Base-by-base conservation (phyloP, 345 rosid species). In the Dimocarpus longan region DNA sequence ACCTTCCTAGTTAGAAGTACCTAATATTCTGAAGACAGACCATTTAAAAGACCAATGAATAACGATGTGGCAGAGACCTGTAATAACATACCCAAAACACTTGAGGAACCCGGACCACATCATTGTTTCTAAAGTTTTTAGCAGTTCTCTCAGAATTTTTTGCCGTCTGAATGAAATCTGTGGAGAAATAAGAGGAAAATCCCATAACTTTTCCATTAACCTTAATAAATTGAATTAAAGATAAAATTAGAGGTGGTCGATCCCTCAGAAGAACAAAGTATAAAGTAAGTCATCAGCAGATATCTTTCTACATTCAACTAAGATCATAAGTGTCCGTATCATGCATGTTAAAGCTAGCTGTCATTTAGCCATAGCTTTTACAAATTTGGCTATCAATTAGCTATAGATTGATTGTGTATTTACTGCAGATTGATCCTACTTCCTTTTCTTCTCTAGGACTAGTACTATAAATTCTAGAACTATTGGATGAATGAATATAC, bases 101-200 rank as follows among this genome's bases (percentile, higher is more conserved):
- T 18, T 3, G 76, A 66, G 98, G 98, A 82, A 95, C 81, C 77
- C 74, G 82, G 75, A 95, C 86, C 73, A 77, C 78, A 48, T 84
- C 84, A 72, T 91, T 93, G 79, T 75, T 83, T 75, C 83, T 85
- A 63, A 94, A 94, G 84, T 91, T 86, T 69, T 80, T 85, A 65
- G 94, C 93, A 71, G 91, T 91, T 78, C 79, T 90, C 84, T 90
- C 97, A 16, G 92, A 86, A 83, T 93, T 95, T 84, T 81, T 90
- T 11, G 92, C 97, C 88, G 93, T 97, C 78, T 89, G 94, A 70
- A 89, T 85, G 84, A 95, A 95, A 91, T 93, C 98, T 93, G 91
- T 68, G 65, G 26, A 64, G 13, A 74, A 22, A 26, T 26, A 26
- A 26, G 28, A 26, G 28, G 28, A 1, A 26, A 26, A 26, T 26